Conservation (phyloP, 2,329 filamentous ascomycete genomes). For the Cladosporium sphaerospermum region DNA sequence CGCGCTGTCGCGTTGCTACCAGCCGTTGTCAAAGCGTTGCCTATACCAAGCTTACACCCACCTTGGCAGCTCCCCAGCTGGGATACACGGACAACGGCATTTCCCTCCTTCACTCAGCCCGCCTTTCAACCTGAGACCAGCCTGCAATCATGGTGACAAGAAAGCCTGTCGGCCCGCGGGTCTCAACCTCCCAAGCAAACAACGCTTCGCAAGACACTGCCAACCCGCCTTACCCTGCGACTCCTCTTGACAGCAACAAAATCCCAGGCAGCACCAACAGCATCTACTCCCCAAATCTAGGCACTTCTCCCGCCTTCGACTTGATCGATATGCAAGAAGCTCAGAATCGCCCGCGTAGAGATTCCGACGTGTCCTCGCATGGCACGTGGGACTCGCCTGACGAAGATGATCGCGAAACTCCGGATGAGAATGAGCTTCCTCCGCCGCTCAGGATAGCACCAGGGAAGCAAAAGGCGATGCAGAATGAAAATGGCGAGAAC, state of each 20-base stretch:
- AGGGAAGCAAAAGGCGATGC: conserved; percentile 20
- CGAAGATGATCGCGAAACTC: conserved; percentile 11
- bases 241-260: conserved; percentile 30
- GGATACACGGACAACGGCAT: background rate
- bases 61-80: conserved; percentile 1
- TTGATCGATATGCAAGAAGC: conserved; percentile 32
- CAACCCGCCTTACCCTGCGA: conserved; percentile 41
- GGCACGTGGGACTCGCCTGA: conserved; percentile 31
- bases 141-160: conserved; percentile 38
- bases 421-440: conserved; percentile 21
- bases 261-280: conserved; percentile 19
- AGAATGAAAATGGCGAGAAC: conserved; percentile 13
- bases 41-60: background rate
- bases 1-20: background rate
- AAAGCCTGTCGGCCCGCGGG: conserved; percentile 33
- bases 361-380: conserved; percentile 32
- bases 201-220: conserved; percentile 16
- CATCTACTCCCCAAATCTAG: conserved; percentile 31
- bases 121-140: too few relatives aligned
- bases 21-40: background rate
- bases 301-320: conserved; percentile 35
- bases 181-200: conserved; percentile 30
- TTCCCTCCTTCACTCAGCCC: background rate
- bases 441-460: conserved; percentile 23
- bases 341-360: conserved; percentile 21